phyloP scores from a whole-genome alignment of 75 land plant species.

The Pinus albicaulis region DNA sequence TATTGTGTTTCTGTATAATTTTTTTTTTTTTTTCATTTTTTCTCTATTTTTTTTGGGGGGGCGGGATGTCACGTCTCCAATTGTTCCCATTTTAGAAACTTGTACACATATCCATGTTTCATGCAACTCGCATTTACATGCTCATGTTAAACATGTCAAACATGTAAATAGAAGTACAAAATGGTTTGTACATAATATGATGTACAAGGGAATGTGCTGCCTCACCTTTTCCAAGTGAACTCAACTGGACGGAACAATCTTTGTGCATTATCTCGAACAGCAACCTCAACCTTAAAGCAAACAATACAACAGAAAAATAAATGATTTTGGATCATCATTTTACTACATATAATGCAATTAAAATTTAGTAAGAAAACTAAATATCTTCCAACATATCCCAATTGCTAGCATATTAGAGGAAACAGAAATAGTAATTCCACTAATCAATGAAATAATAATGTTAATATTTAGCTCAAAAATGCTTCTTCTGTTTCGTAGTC shows the following conservation, averaged over 20 bases:
- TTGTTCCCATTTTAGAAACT: too few relatives aligned
- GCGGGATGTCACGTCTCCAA: too few relatives aligned
- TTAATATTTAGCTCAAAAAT: not conserved
- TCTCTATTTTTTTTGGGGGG: too few relatives aligned
- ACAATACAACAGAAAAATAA: slow-evolving; percentile 1
- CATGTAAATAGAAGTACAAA: not conserved
- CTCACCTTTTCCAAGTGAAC: slow-evolving; percentile 63
- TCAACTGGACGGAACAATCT: slow-evolving; percentile 65
- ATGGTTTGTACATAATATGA: not conserved
- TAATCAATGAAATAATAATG: too few relatives aligned
- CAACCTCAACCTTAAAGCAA: slow-evolving; percentile 75
- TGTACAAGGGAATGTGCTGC: not conserved
- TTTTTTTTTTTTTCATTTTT: too few relatives aligned
- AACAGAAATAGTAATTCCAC: not conserved
- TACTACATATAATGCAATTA: not conserved
- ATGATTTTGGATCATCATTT: not conserved
- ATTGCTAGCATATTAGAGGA: not conserved
- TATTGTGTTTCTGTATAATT: too few relatives aligned
- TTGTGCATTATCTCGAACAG: slow-evolving; percentile 93
- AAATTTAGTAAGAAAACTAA: not conserved
- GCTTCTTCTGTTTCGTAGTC: not conserved
- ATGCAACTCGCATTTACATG: too few relatives aligned
- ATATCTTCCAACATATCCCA: not conserved
- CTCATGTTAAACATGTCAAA: too few relatives aligned
- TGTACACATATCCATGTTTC: too few relatives aligned